phyloP scores from a whole-genome alignment of 192 early-diverging fungal species.

The Gaertneriomyces sp. region DNA sequence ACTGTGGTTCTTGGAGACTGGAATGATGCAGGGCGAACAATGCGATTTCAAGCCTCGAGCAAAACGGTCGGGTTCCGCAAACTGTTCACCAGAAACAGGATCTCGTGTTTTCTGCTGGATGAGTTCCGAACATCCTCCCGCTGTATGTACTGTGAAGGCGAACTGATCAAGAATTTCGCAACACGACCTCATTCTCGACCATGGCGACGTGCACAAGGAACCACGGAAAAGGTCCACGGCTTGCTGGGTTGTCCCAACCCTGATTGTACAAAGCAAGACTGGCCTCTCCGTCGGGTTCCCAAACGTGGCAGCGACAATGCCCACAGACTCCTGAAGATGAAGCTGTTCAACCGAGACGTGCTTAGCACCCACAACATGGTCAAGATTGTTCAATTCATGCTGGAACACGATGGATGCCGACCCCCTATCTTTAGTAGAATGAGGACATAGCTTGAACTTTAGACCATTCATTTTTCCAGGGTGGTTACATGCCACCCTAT shows the following conservation, averaged over 20 bases:
- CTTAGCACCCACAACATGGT: too few species aligned
- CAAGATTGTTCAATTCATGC: too few species aligned
- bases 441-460: too few species aligned
- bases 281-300: too few species aligned
- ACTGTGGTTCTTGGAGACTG: slow-evolving; percentile 27
- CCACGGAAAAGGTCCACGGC: slow-evolving; percentile 4
- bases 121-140: slow-evolving; percentile 22
- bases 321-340: too few species aligned
- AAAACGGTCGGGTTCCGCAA: slow-evolving; percentile 21
- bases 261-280: slow-evolving; percentile 7
- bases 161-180: slow-evolving; percentile 6
- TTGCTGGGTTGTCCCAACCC: slow-evolving; percentile 14
- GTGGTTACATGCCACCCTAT: too few species aligned
- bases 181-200: background rate
- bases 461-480: too few species aligned
- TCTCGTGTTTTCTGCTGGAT: slow-evolving; percentile 20
- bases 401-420: too few species aligned
- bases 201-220: background rate
- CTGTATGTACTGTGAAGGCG: slow-evolving; percentile 10
- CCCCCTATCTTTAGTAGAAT: too few species aligned
- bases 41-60: slow-evolving; percentile 18
- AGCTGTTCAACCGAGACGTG: too few species aligned
- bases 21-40: slow-evolving; percentile 23
- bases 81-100: slow-evolving; percentile 16
- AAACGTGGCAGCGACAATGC: too few species aligned